These are phyloP conservation scores for Microbotryomycetes sp. DNA, from an alignment of 1,284 basidiomycete genomes.

Conservation along the genomic window DNA sequence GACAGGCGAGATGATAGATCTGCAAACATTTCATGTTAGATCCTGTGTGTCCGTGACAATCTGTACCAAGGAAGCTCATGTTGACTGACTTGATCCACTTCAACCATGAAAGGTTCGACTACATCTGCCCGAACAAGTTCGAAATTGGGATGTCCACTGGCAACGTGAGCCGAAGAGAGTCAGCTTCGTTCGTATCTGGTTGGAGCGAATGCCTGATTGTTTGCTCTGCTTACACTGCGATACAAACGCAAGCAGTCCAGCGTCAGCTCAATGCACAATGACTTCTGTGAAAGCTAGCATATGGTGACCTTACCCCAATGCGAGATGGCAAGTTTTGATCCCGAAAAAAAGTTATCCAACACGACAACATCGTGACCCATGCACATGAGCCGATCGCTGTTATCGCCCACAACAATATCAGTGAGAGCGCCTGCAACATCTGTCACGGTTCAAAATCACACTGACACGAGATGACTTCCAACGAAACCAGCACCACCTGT, in stretches of 20 bases:
- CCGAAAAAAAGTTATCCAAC: conserved; percentile 97
- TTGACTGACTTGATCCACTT: conserved; percentile 69
- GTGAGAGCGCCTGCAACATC: conserved; percentile 37
- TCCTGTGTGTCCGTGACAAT: neutral
- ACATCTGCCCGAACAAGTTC: conserved; percentile 96
- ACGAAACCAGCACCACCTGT: conserved; percentile 97
- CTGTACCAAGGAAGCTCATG: neutral
- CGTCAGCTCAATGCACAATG: neutral
- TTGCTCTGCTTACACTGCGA: neutral
- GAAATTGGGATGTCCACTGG: conserved; percentile 86
- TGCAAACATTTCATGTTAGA: conserved; percentile 41
- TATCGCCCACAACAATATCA: neutral
- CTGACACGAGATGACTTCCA: conserved; percentile 71
- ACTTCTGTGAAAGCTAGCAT: neutral
- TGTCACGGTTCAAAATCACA: neutral
- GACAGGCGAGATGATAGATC: conserved; percentile 94
- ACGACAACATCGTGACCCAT: conserved; percentile 91
- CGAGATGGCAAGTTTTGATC: conserved; percentile 79
- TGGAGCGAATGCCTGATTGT: neutral
- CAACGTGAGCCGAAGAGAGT: neutral
- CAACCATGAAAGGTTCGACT: conserved; percentile 91
- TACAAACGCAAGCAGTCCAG: neutral
- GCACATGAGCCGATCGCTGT: conserved; percentile 85
- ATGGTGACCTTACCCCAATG: conserved; percentile 39
- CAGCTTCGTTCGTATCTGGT: no score